These are phyloP conservation scores for Gomphus bonarii DNA, from an alignment of 1,284 basidiomycete genomes.

Conservation along the genomic window DNA sequence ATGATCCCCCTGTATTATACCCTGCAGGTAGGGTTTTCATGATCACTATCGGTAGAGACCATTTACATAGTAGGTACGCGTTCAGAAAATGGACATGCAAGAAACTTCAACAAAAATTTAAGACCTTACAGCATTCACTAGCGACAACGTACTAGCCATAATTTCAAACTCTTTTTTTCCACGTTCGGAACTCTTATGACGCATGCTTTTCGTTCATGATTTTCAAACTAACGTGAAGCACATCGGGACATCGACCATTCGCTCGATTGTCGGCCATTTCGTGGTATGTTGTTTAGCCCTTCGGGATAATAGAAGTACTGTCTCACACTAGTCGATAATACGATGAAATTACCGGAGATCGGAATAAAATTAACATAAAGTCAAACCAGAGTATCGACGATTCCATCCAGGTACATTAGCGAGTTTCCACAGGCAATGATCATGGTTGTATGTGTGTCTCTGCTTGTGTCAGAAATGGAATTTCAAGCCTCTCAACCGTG, in stretches of 20 bases:
- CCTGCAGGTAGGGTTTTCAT: conserved; percentile 20
- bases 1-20: conserved; percentile 35
- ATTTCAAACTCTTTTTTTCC: conserved; percentile 44
- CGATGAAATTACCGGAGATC: conserved; percentile 36
- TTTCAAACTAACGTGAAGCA: conserved; percentile 36
- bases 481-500: conserved; percentile 41
- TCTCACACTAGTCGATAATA: conserved; percentile 3
- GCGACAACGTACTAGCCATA: conserved; percentile 41
- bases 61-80: not conserved
- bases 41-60: not conserved
- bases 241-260: conserved; percentile 40
- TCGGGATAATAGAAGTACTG: conserved; percentile 24
- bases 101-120: conserved; percentile 28
- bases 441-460: no score
- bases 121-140: conserved; percentile 32
- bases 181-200: conserved; percentile 38
- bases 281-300: conserved; percentile 14
- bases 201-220: conserved; percentile 39
- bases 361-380: conserved; percentile 39
- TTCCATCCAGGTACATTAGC: conserved; percentile 28
- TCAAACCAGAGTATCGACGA: conserved; percentile 37
- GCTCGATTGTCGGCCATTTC: conserved; percentile 39
- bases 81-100: conserved; percentile 30
- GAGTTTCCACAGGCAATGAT: not conserved
- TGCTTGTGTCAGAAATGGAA: conserved; percentile 39